Base-by-base conservation (phyloP, 2,329 filamentous ascomycete genomes). In the Pestalotiopsis fici region DNA sequence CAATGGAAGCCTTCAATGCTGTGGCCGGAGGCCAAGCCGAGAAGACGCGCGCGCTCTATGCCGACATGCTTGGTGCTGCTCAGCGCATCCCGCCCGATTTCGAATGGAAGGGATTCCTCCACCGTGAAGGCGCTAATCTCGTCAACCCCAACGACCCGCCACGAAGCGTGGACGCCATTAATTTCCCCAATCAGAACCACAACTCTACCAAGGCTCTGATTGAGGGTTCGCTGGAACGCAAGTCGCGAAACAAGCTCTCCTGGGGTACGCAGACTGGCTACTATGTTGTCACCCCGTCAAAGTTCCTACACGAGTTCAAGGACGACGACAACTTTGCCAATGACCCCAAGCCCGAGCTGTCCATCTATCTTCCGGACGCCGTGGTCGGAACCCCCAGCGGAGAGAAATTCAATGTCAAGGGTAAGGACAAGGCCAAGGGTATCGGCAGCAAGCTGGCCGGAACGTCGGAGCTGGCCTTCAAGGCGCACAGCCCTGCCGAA, bases 271-370 rank as follows among this genome's bases (percentile, higher is more conserved):
- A 89, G 70, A 88, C 92, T 0, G 89, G 88, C 66, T 97, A 97
- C 85, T 99, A 97, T 77, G 95, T 96, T 66, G 89, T 98, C 60
- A 97, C 94, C 0, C 92, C 94, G 0, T 88, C 93, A 67, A 94
- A 93, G 75, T 99, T 91, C 82, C 83, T 99, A 67, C 96, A 99
- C 82, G 95, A 98, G 80, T 99, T 97, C 86, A 97, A 97, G 82
- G 94, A 97, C 75, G 92, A 93, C 77, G 95, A 98, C 75, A 87
- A 90, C 75, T 72, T 86, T 64, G 85, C 86, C 60, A 82, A 88
- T 74, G 93, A 97, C 69, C 93, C 94, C 11, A 86, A 87, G 66
- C 95, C 96, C 0, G 95, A 99, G 78, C 84, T 96, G 54, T 96
- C 93, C 15, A 89, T 99, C 72, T 98, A 95, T 80, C 89, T 99